Conservation (phyloP, 495 filamentous ascomycete species). For the Penicillium angulare region DNA sequence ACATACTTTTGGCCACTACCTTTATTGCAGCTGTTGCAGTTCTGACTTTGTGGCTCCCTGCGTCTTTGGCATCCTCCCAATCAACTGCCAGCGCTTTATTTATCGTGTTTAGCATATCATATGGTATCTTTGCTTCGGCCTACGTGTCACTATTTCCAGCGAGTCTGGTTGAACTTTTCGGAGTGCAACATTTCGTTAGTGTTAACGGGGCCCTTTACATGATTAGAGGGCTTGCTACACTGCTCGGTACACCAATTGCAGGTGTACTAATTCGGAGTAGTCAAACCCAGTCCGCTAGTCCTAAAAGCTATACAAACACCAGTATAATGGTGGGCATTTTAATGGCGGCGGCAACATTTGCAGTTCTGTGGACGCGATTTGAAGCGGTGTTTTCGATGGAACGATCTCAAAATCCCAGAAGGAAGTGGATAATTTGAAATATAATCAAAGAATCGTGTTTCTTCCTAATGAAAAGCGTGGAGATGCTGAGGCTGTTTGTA, state of each 20-base stretch:
- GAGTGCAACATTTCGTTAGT: conserved; percentile 38
- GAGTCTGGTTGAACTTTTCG: conserved; percentile 41
- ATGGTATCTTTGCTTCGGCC: conserved; percentile 39
- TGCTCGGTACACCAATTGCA: conserved; percentile 45
- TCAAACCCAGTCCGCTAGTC: conserved; percentile 3
- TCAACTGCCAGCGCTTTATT: conserved; percentile 28
- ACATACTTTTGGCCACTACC: conserved; percentile 37
- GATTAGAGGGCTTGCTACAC: conserved; percentile 37
- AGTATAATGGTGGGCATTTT: conserved; percentile 29
- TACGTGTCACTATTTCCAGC: conserved; percentile 45
- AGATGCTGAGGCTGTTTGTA: no score
- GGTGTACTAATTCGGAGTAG: conserved; percentile 35
- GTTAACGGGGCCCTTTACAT: conserved; percentile 46
- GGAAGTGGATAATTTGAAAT: conserved; percentile 22
- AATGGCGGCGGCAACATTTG: conserved; percentile 26
- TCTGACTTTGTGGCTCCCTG: conserved; percentile 40
- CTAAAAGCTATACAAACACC: conserved; percentile 29
- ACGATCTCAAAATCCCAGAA: conserved; percentile 3
- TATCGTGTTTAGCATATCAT: conserved; percentile 36
- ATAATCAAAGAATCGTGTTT: no score
- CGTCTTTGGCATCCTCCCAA: conserved; percentile 18
- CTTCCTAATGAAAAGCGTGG: no score
- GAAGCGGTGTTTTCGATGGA: conserved; percentile 24
- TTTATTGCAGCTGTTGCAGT: conserved; percentile 35
- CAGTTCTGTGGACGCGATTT: conserved; percentile 33